A percentile compares a stretch with the other conserved stretches of the same genome.
phyloP scores from a whole-genome alignment of 192 early-diverging fungal species.

The Jimgerdemannia lactiflua region DNA sequence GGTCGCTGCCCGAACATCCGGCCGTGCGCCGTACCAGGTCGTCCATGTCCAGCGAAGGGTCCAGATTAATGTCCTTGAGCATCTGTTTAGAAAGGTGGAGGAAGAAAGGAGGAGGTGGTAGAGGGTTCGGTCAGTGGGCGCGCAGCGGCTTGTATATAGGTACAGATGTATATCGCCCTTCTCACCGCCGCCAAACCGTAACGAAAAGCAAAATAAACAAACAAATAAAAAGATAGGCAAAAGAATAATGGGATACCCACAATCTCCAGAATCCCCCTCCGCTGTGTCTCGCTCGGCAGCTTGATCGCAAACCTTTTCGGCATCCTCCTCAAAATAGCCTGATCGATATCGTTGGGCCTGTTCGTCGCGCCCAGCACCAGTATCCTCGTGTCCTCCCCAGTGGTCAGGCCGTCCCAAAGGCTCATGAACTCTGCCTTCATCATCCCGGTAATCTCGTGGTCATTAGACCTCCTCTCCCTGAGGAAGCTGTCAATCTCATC shows the following conservation, averaged over 20 bases:
- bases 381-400: conserved; percentile 61
- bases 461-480: conserved; percentile 79
- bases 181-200: background rate
- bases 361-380: conserved; percentile 95
- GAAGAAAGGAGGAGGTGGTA: too few relatives aligned
- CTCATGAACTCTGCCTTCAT: conserved; percentile 99
- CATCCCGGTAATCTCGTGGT: conserved; percentile 97
- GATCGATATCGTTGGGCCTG: conserved; percentile 96
- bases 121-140: too few relatives aligned
- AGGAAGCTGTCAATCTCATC: conserved; percentile 99
- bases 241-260: conserved; percentile 28
- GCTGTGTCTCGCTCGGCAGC: conserved; percentile 82
- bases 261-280: conserved; percentile 78
- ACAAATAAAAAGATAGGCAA: background rate
- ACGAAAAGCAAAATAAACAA: background rate
- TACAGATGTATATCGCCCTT: background rate
- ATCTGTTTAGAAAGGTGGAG: conserved; percentile 46
- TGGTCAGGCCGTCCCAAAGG: conserved; percentile 96
- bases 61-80: conserved; percentile 67
- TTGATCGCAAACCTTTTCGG: conserved; percentile 90
- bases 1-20: conserved; percentile 88
- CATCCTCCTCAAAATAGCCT: conserved; percentile 96
- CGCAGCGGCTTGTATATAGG: too few relatives aligned
- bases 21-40: conserved; percentile 70
- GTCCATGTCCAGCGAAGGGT: conserved; percentile 61